These are phyloP conservation scores for Leccinellum rugosiceps DNA, from an alignment of 768 basidiomycete genomes.

Conservation along the genomic window DNA sequence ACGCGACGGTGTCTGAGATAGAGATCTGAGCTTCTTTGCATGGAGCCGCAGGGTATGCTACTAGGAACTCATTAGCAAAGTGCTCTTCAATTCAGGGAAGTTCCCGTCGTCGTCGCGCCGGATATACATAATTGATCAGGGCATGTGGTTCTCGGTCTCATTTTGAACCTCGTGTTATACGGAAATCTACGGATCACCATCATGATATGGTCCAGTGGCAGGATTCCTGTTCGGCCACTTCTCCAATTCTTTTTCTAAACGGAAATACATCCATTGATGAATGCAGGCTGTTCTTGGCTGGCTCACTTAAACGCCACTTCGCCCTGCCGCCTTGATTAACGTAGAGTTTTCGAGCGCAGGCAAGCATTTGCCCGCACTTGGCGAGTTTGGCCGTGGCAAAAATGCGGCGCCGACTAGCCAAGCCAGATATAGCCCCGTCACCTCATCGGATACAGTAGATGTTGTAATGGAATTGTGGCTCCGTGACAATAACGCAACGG, in stretches of 20 bases:
- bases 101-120: not conserved
- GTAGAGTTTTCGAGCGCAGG: slow-evolving; percentile 43
- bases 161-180: not conserved
- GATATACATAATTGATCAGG: not conserved
- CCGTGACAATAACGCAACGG: slow-evolving; percentile 51
- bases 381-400: slow-evolving; percentile 52
- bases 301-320: slow-evolving; percentile 41
- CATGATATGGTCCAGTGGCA: not conserved
- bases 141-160: not conserved
- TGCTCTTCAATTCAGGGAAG: not conserved
- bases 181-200: not conserved
- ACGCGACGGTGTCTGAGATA: too few species aligned
- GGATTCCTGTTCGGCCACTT: not conserved
- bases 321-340: slow-evolving; percentile 60
- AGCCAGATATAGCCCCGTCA: slow-evolving; percentile 86
- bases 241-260: not conserved
- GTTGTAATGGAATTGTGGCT: slow-evolving; percentile 36
- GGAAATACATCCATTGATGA: not conserved
- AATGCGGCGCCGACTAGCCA: slow-evolving; percentile 90
- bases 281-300: not conserved
- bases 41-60: not conserved
- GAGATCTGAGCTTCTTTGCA: too few species aligned
- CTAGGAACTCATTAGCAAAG: not conserved
- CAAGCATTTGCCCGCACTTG: slow-evolving; percentile 40
- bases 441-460: slow-evolving; percentile 65